Conservation (phyloP, 225 moss, liverwort and hornwort species). For the Bryum argenteum region DNA sequence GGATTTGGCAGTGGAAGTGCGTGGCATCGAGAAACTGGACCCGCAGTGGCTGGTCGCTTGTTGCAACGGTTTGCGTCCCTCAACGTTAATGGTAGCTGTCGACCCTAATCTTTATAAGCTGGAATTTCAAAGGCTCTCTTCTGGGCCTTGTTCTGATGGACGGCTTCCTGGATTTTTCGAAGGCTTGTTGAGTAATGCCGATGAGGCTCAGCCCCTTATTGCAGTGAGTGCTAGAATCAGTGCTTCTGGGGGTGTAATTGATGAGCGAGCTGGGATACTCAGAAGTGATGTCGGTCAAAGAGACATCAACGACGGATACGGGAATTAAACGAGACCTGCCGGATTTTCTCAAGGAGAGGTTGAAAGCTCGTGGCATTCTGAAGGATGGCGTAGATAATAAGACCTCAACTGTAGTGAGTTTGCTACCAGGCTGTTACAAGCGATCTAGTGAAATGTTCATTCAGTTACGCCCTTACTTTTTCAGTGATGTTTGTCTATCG, state of each 20-base stretch:
- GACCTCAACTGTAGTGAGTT: slow-evolving; percentile 52
- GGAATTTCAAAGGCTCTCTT: slow-evolving; percentile 50
- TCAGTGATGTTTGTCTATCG: neutral
- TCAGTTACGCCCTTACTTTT: slow-evolving; percentile 1
- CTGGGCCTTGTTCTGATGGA: slow-evolving; percentile 51
- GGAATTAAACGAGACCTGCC: slow-evolving; percentile 67
- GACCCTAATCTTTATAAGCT: slow-evolving; percentile 56
- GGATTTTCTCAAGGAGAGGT: slow-evolving; percentile 80
- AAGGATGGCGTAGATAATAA: slow-evolving; percentile 53
- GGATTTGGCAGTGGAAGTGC: slow-evolving; percentile 86
- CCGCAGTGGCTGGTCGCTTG: slow-evolving; percentile 93
- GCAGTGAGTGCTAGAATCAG: slow-evolving; percentile 12
- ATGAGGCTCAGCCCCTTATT: slow-evolving; percentile 57
- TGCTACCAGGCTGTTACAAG: neutral
- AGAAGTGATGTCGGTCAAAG: slow-evolving; percentile 35
- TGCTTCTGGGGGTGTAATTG: slow-evolving; percentile 32
- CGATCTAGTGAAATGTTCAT: slow-evolving; percentile 4
- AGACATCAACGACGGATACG: slow-evolving; percentile 51
- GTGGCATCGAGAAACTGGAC: slow-evolving; percentile 94
- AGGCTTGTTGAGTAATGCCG: slow-evolving; percentile 45
- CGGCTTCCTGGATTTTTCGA: slow-evolving; percentile 56
- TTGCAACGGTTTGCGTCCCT: slow-evolving; percentile 54
- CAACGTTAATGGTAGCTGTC: slow-evolving; percentile 78
- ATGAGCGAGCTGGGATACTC: slow-evolving; percentile 45
- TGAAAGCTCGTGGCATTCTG: slow-evolving; percentile 90